Evolutionary conservation across 1,284 basidiomycete species (phyloP).

Genomic region (Trametes versicolor): DNA sequence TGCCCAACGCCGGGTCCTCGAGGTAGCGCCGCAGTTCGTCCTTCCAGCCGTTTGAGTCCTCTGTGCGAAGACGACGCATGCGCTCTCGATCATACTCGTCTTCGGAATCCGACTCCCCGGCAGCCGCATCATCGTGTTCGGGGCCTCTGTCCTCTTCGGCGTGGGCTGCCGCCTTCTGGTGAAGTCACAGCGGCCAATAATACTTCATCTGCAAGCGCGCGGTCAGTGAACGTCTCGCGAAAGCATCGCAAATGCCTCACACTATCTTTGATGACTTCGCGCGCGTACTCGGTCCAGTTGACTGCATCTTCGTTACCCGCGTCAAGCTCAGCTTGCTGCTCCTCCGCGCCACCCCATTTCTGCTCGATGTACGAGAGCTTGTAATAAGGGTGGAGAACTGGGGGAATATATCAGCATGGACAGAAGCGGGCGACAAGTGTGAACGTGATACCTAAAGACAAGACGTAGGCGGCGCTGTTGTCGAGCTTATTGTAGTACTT

Average conservation of each 20-base stretch:
- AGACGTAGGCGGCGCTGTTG: conserved; percentile 35
- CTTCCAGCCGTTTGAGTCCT: conserved; percentile 1
- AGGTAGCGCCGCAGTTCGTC: conserved; percentile 19
- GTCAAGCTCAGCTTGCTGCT: background rate
- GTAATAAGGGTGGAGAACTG: conserved; percentile 4
- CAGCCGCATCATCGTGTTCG: background rate
- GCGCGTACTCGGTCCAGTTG: background rate
- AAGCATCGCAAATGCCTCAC: background rate
- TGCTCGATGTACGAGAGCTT: conserved; percentile 7
- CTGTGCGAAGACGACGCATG: background rate
- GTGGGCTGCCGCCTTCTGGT: conserved; percentile 17
- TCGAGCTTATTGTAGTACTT: conserved; percentile 43
- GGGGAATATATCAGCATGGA: background rate
- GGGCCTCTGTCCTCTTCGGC: conserved; percentile 36
- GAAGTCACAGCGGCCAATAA: no score
- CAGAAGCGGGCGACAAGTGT: conserved; percentile 21
- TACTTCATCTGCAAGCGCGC: no score
- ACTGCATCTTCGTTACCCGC: background rate
- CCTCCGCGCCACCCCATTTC: conserved; percentile 5
- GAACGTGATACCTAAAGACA: conserved; percentile 30
- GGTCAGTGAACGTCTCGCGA: no score
- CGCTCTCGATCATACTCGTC: conserved; percentile 4
- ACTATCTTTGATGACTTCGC: background rate
- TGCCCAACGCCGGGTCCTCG: conserved; percentile 4
- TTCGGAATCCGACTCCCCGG: background rate